Percentiles rank a stretch among this genome's conserved stretches.
These are phyloP conservation scores for Zancudomyces culisetae DNA, from an alignment of 371 early-diverging fungal species.

Conservation along the genomic window DNA sequence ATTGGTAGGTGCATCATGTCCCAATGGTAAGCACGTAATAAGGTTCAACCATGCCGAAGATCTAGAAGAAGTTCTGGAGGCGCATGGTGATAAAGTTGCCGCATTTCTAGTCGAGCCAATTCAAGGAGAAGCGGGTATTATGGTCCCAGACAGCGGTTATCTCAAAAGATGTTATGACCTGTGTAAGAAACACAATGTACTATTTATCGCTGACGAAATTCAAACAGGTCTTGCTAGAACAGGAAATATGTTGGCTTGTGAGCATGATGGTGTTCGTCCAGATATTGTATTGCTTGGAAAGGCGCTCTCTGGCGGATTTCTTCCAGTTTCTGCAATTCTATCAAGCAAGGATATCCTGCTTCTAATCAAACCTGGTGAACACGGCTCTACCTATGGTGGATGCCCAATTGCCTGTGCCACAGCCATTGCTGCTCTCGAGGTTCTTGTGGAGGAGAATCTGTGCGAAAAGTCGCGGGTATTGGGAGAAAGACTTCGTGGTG, in stretches of 20 bases:
- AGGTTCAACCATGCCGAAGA: slow-evolving; percentile 73
- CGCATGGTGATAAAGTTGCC: slow-evolving; percentile 61
- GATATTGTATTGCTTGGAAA: slow-evolving; percentile 91
- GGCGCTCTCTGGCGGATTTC: slow-evolving; percentile 85
- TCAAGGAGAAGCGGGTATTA: slow-evolving; percentile 96
- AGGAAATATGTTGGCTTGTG: slow-evolving; percentile 81
- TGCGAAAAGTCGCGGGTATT: slow-evolving; percentile 51
- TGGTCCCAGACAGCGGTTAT: slow-evolving; percentile 86
- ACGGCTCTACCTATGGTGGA: slow-evolving; percentile 95
- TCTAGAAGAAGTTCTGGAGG: slow-evolving; percentile 64
- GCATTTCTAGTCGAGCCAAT: slow-evolving; percentile 95
- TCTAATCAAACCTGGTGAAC: slow-evolving; percentile 85
- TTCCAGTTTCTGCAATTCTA: slow-evolving; percentile 88
- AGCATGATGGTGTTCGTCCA: slow-evolving; percentile 75
- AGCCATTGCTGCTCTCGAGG: slow-evolving; percentile 83
- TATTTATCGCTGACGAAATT: slow-evolving; percentile 94
- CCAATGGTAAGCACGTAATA: slow-evolving; percentile 39
- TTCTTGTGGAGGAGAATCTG: slow-evolving; percentile 83
- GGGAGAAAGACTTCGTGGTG: slow-evolving; percentile 67
- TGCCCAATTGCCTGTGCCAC: slow-evolving; percentile 90
- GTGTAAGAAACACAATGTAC: slow-evolving; percentile 90
- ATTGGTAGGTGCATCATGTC: slow-evolving; percentile 61
- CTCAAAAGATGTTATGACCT: slow-evolving; percentile 59
- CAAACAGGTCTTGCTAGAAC: slow-evolving; percentile 94
- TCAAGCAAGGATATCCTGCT: slow-evolving; percentile 79